These are phyloP conservation scores for Boletus sp. DNA, from an alignment of 1,284 basidiomycete species.

Conservation along the genomic window DNA sequence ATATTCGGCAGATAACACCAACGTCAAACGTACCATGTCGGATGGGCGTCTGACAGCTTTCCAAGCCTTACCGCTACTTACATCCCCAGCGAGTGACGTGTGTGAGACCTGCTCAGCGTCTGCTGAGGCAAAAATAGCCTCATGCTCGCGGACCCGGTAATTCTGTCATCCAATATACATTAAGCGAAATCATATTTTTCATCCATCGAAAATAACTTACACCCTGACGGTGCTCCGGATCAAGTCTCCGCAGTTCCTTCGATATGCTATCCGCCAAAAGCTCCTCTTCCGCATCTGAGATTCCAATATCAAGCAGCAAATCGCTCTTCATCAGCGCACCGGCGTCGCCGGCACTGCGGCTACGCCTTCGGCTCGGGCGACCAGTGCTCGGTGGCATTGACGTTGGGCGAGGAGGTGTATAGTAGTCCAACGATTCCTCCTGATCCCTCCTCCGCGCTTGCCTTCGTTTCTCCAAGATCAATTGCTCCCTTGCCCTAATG, in stretches of 20 bases:
- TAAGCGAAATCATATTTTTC: slow-evolving; percentile 1
- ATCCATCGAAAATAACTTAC: slow-evolving; percentile 36
- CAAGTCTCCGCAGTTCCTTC: slow-evolving; percentile 59
- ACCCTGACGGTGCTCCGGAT: slow-evolving; percentile 42
- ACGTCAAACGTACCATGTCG: slow-evolving; percentile 72
- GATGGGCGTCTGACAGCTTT: slow-evolving; percentile 82
- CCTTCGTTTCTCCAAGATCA: slow-evolving; percentile 69
- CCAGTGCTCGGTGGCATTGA: slow-evolving; percentile 36
- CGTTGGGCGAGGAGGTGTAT: slow-evolving; percentile 28
- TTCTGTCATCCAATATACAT: slow-evolving; percentile 34
- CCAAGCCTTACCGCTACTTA: slow-evolving; percentile 85
- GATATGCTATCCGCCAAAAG: slow-evolving; percentile 63
- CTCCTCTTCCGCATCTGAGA: slow-evolving; percentile 45
- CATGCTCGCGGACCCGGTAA: slow-evolving; percentile 65
- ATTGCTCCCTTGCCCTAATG: slow-evolving; percentile 60
- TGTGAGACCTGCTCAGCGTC: slow-evolving; percentile 68
- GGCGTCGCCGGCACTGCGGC: slow-evolving; percentile 70
- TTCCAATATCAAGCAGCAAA: slow-evolving; percentile 40
- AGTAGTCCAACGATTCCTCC: slow-evolving; percentile 40
- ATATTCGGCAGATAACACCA: not conserved
- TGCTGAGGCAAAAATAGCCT: slow-evolving; percentile 79
- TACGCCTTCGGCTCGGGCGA: slow-evolving; percentile 57
- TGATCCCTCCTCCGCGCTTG: slow-evolving; percentile 55
- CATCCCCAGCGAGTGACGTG: slow-evolving; percentile 68
- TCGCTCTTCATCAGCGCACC: slow-evolving; percentile 40